Percentiles rank a stretch among this genome's conserved stretches.
phyloP scores from a whole-genome alignment of 495 filamentous ascomycete species.

The Lentithecium fluviatile region DNA sequence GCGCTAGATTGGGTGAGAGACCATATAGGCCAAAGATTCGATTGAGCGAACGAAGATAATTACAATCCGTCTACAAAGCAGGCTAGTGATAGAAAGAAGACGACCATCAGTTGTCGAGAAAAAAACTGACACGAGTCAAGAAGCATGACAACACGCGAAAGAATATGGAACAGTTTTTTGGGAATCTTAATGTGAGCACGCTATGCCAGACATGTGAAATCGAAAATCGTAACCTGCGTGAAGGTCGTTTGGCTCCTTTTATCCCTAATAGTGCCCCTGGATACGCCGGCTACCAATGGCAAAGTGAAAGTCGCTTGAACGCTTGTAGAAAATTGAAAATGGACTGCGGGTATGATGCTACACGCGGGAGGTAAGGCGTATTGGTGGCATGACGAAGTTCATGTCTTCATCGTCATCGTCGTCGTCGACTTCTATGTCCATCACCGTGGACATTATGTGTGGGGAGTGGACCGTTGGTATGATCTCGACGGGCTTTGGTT shows the following conservation, averaged over 20 bases:
- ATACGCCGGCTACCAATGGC: constrained; percentile 22
- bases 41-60: constrained; percentile 21
- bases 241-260: constrained; percentile 21
- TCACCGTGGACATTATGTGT: constrained; percentile 9
- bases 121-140: background rate
- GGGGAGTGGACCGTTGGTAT: constrained; percentile 5
- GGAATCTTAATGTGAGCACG: constrained; percentile 16
- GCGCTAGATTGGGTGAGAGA: too few relatives aligned
- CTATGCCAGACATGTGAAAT: constrained; percentile 7
- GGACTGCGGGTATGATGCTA: background rate
- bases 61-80: constrained; percentile 18
- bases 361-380: constrained; percentile 31
- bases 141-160: background rate
- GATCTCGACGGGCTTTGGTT: background rate
- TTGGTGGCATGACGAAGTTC: constrained; percentile 34
- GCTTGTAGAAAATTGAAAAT: constrained; percentile 19
- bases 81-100: constrained; percentile 3
- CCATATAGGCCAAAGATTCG: too few relatives aligned
- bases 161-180: constrained; percentile 7
- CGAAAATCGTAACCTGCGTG: constrained; percentile 23
- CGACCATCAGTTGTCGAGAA: constrained; percentile 1
- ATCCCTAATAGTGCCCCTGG: constrained; percentile 9
- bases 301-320: constrained; percentile 36
- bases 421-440: constrained; percentile 39
- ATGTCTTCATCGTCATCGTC: constrained; percentile 35